Conservation (phyloP, 495 filamentous ascomycete genomes). For the Podospora sp. region DNA sequence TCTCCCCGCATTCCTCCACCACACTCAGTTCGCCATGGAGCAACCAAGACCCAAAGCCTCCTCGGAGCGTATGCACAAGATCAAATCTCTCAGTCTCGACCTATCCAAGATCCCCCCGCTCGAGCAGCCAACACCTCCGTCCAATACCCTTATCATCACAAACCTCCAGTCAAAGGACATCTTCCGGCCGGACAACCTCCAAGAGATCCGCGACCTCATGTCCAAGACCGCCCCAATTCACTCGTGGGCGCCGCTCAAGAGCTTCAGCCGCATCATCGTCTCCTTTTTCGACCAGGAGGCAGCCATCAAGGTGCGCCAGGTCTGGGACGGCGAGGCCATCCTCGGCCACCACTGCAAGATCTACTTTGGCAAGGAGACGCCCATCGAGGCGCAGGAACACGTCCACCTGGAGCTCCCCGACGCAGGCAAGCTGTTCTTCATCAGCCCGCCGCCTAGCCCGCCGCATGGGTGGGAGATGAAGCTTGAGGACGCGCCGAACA, state of each 20-base stretch:
- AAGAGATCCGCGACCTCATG: slow-evolving; percentile 74
- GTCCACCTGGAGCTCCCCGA: slow-evolving; percentile 80
- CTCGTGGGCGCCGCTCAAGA: slow-evolving; percentile 89
- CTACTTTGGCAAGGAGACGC: slow-evolving; percentile 86
- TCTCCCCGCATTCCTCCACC: background rate
- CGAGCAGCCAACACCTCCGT: slow-evolving; percentile 75
- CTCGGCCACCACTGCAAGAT: slow-evolving; percentile 72
- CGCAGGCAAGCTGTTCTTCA: slow-evolving; percentile 91
- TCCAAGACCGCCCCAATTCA: slow-evolving; percentile 69
- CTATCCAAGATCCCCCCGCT: slow-evolving; percentile 78
- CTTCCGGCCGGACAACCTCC: slow-evolving; percentile 77
- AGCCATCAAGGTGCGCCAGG: slow-evolving; percentile 70
- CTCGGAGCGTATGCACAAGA: slow-evolving; percentile 41
- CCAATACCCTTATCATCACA: slow-evolving; percentile 93
- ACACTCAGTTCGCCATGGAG: slow-evolving; percentile 20
- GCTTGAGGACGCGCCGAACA: slow-evolving; percentile 90
- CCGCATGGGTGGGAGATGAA: slow-evolving; percentile 92
- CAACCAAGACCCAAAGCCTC: slow-evolving; percentile 37
- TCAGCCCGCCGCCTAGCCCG: slow-evolving; percentile 87
- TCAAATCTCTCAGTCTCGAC: slow-evolving; percentile 72
- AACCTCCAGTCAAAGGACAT: slow-evolving; percentile 77
- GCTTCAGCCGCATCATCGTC: slow-evolving; percentile 86
- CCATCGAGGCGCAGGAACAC: slow-evolving; percentile 37
- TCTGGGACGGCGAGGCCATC: slow-evolving; percentile 70
- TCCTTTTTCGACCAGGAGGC: slow-evolving; percentile 76